Evolutionary conservation across 2,329 filamentous ascomycete genomes (phyloP), one percentile per base, ranked within the genome.

Genomic region (Arthrobotrys entomopaga): DNA sequence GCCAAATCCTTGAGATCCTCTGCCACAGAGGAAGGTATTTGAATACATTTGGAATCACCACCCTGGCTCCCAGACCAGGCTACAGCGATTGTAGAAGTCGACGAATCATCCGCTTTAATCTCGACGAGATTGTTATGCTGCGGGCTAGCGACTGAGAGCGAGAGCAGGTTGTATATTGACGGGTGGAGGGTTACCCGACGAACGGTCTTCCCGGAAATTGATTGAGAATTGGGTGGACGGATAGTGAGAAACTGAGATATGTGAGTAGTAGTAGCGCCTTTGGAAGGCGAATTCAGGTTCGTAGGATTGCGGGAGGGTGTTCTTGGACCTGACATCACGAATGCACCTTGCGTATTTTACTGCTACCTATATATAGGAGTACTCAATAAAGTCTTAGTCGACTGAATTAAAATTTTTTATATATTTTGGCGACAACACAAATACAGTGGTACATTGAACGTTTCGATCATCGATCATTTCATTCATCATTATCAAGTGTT

Each of bases 51-150:
- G n/a, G 63, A 43, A 38, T 74, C 70, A 19, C 70, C 50, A 22
- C 63, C 63, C 40, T 74, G 70, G 26, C 63, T 67, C 2, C 70
- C 70, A 11, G 63, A 67, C 70, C 70, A 74, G n/a, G 70, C 70
- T 46, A 67, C 50, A 13, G 70, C 70, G 34, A 74, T 67, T 0
- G 65, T 57, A 20, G 70, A 64, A 34, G 34, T 2, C 10, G 63
- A 20, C 11, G 70, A 74, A 15, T 58, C 70, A 49, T 74, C 70
- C 13, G 64, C n/a, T 38, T 59, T 74, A 22, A 74, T 16, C 16
- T 74, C 70, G 16, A 74, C 57, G 2, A 74, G 63, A 43, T 67
- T 74, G 43, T 67, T 74, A 43, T 74, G 63, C 46, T 74, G 70
- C 1, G 70, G 63, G 29, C 63, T 74, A 5, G 56, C 59, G 42